Evolutionary conservation across 2,329 filamentous ascomycete genomes (phyloP).

Genomic region (Fusarium vanettenii): DNA sequence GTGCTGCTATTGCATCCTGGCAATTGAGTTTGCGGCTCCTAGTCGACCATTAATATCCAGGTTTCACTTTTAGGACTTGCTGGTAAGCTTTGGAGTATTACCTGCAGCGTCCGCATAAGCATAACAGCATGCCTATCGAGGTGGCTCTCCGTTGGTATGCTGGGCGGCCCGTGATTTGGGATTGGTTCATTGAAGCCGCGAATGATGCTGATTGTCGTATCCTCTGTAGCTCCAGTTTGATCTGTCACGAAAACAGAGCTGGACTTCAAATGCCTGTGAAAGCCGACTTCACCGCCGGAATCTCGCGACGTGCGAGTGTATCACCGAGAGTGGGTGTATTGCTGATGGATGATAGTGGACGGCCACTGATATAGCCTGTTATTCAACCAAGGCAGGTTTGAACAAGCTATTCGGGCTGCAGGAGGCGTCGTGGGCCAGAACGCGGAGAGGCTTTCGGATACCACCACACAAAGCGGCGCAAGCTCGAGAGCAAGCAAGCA

Average conservation of each 20-base stretch:
- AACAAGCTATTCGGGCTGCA: constrained; percentile 28
- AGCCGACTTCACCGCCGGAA: constrained; percentile 39
- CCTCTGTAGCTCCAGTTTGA: background rate
- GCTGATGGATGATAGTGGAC: constrained; percentile 33
- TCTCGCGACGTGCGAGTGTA: constrained; percentile 30
- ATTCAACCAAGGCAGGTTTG: constrained; percentile 12
- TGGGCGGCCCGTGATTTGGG: background rate
- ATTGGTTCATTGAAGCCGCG: background rate
- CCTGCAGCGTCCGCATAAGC: background rate
- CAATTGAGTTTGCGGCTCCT: constrained; percentile 5
- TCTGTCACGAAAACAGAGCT: constrained; percentile 9
- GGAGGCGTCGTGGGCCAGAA: constrained; percentile 25
- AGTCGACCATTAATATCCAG: constrained; percentile 2
- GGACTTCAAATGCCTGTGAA: constrained; percentile 7
- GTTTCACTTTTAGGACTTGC: background rate
- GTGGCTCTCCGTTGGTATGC: background rate
- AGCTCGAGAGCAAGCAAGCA: constrained; percentile 7
- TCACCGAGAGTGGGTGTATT: constrained; percentile 30
- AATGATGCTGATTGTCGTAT: constrained; percentile 13
- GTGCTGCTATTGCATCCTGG: background rate
- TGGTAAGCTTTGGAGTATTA: background rate
- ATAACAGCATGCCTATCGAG: background rate
- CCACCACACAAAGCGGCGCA: constrained; percentile 16
- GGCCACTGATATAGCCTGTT: background rate
- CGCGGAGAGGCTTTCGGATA: constrained; percentile 19